phyloP scores from a whole-genome alignment of 176 grass and related monocot species.

The Alopecurus myosuroides region DNA sequence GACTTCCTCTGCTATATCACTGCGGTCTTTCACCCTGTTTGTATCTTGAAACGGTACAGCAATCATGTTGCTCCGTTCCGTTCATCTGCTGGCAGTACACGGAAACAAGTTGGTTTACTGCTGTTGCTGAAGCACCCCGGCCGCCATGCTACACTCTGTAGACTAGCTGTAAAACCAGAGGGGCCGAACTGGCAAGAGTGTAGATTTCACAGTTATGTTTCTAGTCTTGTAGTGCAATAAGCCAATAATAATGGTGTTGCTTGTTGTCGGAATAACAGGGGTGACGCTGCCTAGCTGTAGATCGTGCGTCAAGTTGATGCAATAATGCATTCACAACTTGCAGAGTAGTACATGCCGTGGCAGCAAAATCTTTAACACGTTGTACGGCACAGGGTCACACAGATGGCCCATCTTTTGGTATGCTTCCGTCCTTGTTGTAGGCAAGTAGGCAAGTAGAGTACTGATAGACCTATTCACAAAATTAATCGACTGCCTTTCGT shows the following conservation, averaged over 20 bases:
- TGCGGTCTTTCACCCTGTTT: not conserved
- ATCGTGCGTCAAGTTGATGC: slow-evolving; percentile 13
- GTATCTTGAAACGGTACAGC: not conserved
- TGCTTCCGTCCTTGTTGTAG: too few species aligned
- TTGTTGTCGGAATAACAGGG: not conserved
- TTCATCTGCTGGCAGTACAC: not conserved
- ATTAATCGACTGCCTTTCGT: not conserved
- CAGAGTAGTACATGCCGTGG: not conserved
- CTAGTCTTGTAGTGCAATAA: not conserved
- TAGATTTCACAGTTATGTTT: not conserved
- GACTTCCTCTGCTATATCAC: not conserved
- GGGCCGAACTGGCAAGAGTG: not conserved
- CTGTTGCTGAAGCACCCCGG: not conserved
- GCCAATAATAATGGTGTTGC: slow-evolving; percentile 15
- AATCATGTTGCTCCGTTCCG: not conserved
- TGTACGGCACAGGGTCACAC: not conserved
- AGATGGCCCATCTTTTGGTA: not conserved
- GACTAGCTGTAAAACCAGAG: not conserved
- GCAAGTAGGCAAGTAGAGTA: too few species aligned
- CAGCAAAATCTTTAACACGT: not conserved
- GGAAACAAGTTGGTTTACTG: not conserved
- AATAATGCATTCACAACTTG: slow-evolving; percentile 13
- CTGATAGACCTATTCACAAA: not conserved
- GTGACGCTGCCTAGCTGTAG: slow-evolving; percentile 3
- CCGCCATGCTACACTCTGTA: not conserved